These are phyloP conservation scores for Umbelopsis isabellina DNA, from an alignment of 192 early-diverging fungal species.

Conservation along the genomic window DNA sequence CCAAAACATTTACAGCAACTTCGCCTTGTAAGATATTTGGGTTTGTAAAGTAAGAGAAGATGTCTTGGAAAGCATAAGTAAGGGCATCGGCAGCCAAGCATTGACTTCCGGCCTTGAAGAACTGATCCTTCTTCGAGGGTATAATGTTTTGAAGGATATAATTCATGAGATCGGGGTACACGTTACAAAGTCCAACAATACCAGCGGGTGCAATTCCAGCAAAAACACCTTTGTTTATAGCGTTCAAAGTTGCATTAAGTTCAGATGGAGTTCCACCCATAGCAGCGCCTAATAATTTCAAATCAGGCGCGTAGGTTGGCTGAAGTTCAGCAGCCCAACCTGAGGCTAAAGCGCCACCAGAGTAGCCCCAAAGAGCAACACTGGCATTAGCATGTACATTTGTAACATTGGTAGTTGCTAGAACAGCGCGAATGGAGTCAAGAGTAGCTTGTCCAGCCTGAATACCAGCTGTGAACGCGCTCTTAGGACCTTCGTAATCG, in stretches of 20 bases:
- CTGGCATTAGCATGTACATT: not conserved
- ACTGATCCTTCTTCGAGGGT: conserved; percentile 15
- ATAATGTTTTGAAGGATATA: conserved; percentile 12
- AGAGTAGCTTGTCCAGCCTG: conserved; percentile 21
- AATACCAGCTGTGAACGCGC: conserved; percentile 18
- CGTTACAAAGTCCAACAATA: conserved; percentile 4
- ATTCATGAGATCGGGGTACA: not conserved
- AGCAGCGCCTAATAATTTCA: conserved; percentile 20
- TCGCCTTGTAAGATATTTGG: not conserved
- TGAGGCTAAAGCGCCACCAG: conserved; percentile 18
- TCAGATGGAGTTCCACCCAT: conserved; percentile 22
- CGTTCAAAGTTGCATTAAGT: conserved; percentile 25
- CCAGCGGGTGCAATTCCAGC: not conserved
- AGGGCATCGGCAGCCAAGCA: conserved; percentile 6
- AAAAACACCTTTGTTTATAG: conserved; percentile 18
- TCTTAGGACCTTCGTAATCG: conserved; percentile 22
- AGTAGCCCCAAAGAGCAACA: conserved; percentile 26
- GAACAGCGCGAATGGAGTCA: conserved; percentile 10
- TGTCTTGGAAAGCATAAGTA: conserved; percentile 12
- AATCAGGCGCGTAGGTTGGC: conserved; percentile 22
- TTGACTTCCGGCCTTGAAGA: conserved; percentile 12
- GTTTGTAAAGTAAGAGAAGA: not conserved
- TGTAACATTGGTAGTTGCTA: conserved; percentile 5
- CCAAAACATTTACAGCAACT: conserved; percentile 9
- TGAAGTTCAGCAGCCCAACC: conserved; percentile 23